Conservation (phyloP, 208 protist genomes). For the Kentomonas sorsogonicus region DNA sequence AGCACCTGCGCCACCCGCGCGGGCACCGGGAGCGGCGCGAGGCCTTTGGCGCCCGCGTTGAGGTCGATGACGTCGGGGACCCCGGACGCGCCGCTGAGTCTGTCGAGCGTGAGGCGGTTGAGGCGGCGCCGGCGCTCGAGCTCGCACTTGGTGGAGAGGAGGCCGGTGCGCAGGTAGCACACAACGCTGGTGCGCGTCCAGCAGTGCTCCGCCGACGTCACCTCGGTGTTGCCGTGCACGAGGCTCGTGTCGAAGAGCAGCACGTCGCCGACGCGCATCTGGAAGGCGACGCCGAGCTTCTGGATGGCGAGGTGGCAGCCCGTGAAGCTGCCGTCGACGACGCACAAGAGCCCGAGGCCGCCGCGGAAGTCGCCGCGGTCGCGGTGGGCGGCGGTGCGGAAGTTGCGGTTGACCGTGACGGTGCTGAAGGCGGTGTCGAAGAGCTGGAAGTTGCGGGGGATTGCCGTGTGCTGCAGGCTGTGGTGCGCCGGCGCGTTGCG, state of each 20-base stretch:
- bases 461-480: constrained; percentile 64
- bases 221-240: constrained; percentile 88
- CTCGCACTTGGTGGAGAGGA: constrained; percentile 74
- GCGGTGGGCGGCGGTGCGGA: constrained; percentile 84
- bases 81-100: constrained; percentile 9
- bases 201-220: constrained; percentile 23
- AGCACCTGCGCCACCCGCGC: constrained; percentile 33
- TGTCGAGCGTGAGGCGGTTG: constrained; percentile 32
- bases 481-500: constrained; percentile 59
- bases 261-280: constrained; percentile 72
- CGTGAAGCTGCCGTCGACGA: constrained; percentile 81
- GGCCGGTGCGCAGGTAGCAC: constrained; percentile 78
- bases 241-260: constrained; percentile 87
- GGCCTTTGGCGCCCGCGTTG: constrained; percentile 36
- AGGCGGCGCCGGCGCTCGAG: constrained; percentile 63
- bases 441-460: constrained; percentile 68
- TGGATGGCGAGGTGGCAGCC: constrained; percentile 88
- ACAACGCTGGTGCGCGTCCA: constrained; percentile 81
- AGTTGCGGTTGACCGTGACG: constrained; percentile 86
- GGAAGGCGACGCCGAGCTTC: constrained; percentile 60
- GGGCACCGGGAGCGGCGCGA: constrained; percentile 67
- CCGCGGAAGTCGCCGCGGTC: constrained; percentile 85
- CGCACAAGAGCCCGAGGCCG: constrained; percentile 66
- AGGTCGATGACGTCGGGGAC: constrained; percentile 44
- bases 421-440: constrained; percentile 88